These are phyloP conservation scores for Tylopilus sp. DNA, from an alignment of 768 basidiomycete species.

Conservation along the genomic window DNA sequence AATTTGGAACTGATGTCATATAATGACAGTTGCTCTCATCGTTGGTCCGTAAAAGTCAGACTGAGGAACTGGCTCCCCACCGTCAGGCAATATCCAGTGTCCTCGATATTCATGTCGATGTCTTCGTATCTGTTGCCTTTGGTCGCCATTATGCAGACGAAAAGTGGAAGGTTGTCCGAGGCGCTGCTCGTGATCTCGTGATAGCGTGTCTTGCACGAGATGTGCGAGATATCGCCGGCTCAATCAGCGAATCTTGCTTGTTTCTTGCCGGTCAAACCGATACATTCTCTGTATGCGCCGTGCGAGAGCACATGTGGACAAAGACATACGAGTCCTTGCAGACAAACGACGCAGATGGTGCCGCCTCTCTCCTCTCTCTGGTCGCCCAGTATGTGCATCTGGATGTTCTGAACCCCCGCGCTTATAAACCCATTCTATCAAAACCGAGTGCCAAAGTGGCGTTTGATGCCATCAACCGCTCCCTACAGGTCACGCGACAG, in stretches of 20 bases:
- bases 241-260: conserved; percentile 33
- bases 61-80: conserved; percentile 23
- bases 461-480: conserved; percentile 58
- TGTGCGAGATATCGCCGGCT: conserved; percentile 28
- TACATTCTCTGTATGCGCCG: conserved; percentile 34
- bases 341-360: conserved; percentile 54
- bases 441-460: conserved; percentile 30
- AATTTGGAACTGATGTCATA: conserved; percentile 6
- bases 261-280: conserved; percentile 30
- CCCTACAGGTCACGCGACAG: conserved; percentile 52
- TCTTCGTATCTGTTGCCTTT: conserved; percentile 47
- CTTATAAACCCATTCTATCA: conserved; percentile 42
- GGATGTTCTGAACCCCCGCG: conserved; percentile 51
- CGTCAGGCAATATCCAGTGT: conserved; percentile 33
- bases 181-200: conserved; percentile 41
- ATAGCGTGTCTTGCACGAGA: conserved; percentile 32
- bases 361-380: conserved; percentile 54
- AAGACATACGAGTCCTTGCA: conserved; percentile 58
- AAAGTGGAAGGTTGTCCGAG: conserved; percentile 42
- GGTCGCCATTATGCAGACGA: conserved; percentile 35
- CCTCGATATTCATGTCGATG: conserved; percentile 50
- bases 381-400: conserved; percentile 63
- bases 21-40: conserved; percentile 31
- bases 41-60: conserved; percentile 32
- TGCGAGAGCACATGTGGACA: conserved; percentile 66